A percentile compares a stretch with the other conserved stretches of the same genome.
Conservation (phyloP, 1,284 basidiomycete species). For the Coniferiporia sulphurascens region DNA sequence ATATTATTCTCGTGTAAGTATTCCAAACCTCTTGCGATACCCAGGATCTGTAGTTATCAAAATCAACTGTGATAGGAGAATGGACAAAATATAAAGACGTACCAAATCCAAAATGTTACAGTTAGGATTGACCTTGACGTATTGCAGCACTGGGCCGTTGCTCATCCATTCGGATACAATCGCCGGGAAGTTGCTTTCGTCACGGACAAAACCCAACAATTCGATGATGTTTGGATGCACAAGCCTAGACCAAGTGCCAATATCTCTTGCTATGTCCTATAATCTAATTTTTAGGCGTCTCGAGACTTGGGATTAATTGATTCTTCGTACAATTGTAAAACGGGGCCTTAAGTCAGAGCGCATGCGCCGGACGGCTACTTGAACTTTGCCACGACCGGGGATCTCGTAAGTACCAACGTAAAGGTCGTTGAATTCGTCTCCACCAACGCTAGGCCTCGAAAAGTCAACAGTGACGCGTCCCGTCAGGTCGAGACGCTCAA, state of each 20-base stretch:
- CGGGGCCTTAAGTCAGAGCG: neutral
- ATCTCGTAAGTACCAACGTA: neutral
- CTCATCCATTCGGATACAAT: conserved; percentile 18
- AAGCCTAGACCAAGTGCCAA: conserved; percentile 10
- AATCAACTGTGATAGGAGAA: neutral
- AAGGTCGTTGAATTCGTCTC: conserved; percentile 2
- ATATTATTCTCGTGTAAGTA: conserved; percentile 12
- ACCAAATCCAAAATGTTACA: conserved; percentile 7
- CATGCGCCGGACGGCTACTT: conserved; percentile 6
- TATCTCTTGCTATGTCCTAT: conserved; percentile 10
- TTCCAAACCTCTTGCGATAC: conserved; percentile 9
- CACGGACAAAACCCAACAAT: conserved; percentile 3
- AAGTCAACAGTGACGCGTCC: no score
- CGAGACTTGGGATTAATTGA: neutral
- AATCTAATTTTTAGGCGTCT: neutral
- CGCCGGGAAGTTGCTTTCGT: neutral
- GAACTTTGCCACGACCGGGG: neutral
- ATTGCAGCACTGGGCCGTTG: conserved; percentile 11
- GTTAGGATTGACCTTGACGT: conserved; percentile 3
- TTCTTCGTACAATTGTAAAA: neutral
- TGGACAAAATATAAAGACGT: neutral
- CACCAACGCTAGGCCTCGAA: neutral
- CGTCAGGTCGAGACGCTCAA: no score
- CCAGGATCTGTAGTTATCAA: conserved; percentile 1
- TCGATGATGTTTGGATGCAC: conserved; percentile 10